phyloP scores from a whole-genome alignment of 2,329 filamentous ascomycete species.

The Triangularia verruculosa region DNA sequence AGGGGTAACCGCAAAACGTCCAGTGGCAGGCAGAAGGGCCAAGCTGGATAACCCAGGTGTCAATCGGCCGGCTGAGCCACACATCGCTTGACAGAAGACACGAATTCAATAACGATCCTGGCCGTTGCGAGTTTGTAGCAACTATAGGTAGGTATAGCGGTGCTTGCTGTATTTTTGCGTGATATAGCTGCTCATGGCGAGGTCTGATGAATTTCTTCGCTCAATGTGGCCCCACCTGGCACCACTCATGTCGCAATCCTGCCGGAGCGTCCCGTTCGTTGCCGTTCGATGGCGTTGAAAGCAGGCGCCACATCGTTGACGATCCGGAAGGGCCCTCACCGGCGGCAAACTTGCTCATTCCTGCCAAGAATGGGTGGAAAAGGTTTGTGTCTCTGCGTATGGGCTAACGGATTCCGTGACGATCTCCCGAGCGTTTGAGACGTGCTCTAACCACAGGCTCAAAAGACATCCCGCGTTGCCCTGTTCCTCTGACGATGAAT shows the following conservation, averaged over 20 bases:
- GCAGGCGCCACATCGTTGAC: conserved; percentile 1
- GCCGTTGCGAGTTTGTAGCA: not conserved
- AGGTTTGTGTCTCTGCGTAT: not conserved
- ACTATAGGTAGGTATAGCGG: not conserved
- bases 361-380: too few relatives aligned
- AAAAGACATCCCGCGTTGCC: conserved; percentile 4
- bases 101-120: not conserved
- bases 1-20: not conserved
- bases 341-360: conserved; percentile 2
- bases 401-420: conserved; percentile 8
- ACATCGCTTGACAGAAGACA: not conserved
- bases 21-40: not conserved
- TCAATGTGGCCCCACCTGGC: conserved; percentile 6
- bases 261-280: conserved; percentile 9
- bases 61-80: not conserved
- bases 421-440: conserved; percentile 22
- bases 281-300: conserved; percentile 7
- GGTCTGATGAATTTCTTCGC: not conserved
- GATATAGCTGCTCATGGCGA: not conserved
- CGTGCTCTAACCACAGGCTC: conserved; percentile 10
- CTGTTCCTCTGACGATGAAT: not conserved
- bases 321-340: conserved; percentile 6
- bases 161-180: not conserved
- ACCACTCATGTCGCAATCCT: conserved; percentile 1
- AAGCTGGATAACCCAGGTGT: not conserved